These are phyloP conservation scores for Psidium friedrichsthalianum DNA, from an alignment of 345 rosid genomes.

Conservation along the genomic window DNA sequence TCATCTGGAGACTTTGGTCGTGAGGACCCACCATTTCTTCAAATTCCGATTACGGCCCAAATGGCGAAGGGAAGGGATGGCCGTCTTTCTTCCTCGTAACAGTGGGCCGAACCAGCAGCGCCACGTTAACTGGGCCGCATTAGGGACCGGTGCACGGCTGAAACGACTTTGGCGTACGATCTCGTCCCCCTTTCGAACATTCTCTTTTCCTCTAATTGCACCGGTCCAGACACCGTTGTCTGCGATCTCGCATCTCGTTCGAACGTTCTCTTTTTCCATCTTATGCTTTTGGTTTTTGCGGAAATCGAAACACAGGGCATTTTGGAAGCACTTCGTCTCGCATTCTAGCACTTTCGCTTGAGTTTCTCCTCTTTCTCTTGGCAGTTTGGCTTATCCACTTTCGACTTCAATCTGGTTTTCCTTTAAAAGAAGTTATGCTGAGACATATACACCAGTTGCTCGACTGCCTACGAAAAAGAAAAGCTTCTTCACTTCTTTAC, in stretches of 20 bases:
- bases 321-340: not conserved
- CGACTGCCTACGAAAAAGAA: not conserved
- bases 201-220: too few relatives aligned
- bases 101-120: not conserved
- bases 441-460: not conserved
- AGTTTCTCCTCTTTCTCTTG: not conserved
- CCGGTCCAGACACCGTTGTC: too few relatives aligned
- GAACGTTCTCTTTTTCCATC: rapidly evolving
- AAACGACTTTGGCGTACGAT: not conserved
- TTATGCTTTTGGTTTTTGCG: not conserved
- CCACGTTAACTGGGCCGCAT: not conserved
- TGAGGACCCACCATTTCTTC: not conserved
- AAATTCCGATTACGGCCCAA: not conserved
- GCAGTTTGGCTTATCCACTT: not conserved
- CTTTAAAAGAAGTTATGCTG: not conserved
- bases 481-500: not conserved
- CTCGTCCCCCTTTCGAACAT: not conserved
- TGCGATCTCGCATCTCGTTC: not conserved
- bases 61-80: not conserved
- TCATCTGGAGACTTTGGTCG: not conserved
- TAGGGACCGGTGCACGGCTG: not conserved
- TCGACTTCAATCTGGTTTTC: not conserved
- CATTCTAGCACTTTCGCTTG: not conserved
- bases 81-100: not conserved
- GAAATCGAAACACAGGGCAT: not conserved